These are phyloP conservation scores for Populus nigra DNA, from an alignment of 345 rosid species.

Conservation along the genomic window DNA sequence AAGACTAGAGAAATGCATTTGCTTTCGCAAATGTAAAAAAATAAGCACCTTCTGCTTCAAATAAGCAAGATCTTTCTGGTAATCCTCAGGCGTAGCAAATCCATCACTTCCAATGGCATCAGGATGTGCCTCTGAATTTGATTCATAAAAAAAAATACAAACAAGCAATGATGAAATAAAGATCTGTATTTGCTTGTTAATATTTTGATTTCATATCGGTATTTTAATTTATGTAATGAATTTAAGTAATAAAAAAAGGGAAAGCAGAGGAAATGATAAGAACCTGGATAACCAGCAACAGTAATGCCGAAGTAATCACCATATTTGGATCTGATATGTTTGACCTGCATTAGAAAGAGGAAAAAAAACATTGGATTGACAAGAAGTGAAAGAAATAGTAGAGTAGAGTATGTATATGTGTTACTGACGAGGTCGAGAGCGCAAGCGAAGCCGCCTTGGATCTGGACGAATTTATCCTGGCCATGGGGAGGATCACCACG, in stretches of 20 bases:
- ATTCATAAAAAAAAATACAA: neutral
- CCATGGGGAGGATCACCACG: slow-evolving; percentile 99
- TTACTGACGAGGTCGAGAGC: slow-evolving; percentile 76
- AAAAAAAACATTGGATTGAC: neutral
- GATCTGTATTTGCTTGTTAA: neutral
- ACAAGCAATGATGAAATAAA: neutral
- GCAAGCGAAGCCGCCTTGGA: slow-evolving; percentile 88
- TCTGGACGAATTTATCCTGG: slow-evolving; percentile 93
- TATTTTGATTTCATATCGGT: neutral
- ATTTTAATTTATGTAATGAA: too few species aligned
- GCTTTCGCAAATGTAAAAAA: neutral
- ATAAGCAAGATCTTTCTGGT: slow-evolving; percentile 79
- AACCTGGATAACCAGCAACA: slow-evolving; percentile 99
- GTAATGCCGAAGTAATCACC: slow-evolving; percentile 94
- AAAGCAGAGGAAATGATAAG: neutral
- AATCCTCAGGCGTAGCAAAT: slow-evolving; percentile 62
- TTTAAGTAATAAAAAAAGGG: neutral
- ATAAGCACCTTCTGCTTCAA: slow-evolving; percentile 73
- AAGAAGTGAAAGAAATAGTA: neutral
- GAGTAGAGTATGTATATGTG: neutral
- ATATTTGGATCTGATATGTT: slow-evolving; percentile 67
- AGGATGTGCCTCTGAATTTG: slow-evolving; percentile 78
- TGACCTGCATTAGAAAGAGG: slow-evolving; percentile 43
- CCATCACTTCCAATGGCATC: slow-evolving; percentile 77
- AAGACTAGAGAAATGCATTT: too few species aligned